Conservation (phyloP, 1,139 yeast species). For the Scheffersomyces quercinus region DNA sequence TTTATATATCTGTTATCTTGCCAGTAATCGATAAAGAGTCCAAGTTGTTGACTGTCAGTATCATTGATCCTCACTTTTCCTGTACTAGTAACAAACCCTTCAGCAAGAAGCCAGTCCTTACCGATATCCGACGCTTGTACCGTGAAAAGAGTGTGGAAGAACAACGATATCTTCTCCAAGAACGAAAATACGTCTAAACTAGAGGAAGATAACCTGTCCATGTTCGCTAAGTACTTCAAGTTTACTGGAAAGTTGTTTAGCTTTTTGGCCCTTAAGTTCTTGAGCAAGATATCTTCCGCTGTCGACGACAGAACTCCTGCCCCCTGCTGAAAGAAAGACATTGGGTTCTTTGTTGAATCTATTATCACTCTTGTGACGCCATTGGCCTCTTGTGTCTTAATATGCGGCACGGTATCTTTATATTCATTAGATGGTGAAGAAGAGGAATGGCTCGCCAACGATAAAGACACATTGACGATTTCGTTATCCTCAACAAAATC, state of each 20-base stretch:
- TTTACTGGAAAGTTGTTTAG: slow-evolving; percentile 38
- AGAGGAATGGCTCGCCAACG: slow-evolving; percentile 29
- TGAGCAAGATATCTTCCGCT: slow-evolving; percentile 32
- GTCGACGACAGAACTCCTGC: slow-evolving; percentile 6
- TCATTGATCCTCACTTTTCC: slow-evolving; percentile 35
- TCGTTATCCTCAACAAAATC: slow-evolving; percentile 32
- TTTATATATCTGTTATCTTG: slow-evolving; percentile 32
- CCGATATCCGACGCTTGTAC: slow-evolving; percentile 15
- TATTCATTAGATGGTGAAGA: not conserved
- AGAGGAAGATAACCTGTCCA: slow-evolving; percentile 35
- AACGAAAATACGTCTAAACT: slow-evolving; percentile 34
- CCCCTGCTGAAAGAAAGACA: slow-evolving; percentile 5
- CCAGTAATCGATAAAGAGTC: slow-evolving; percentile 41
- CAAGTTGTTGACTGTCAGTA: slow-evolving; percentile 23
- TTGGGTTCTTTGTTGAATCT: slow-evolving; percentile 5
- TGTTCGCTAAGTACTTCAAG: slow-evolving; percentile 36
- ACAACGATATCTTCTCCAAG: slow-evolving; percentile 31
- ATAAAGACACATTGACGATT: slow-evolving; percentile 33
- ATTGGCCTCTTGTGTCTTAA: slow-evolving; percentile 1
- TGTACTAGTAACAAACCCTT: slow-evolving; percentile 25
- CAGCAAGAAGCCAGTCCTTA: slow-evolving; percentile 19
- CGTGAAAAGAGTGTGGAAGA: slow-evolving; percentile 26
- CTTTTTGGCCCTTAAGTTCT: slow-evolving; percentile 23
- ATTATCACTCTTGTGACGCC: slow-evolving; percentile 4
- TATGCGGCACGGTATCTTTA: not conserved